These are phyloP conservation scores for Imleria badia DNA, from an alignment of 768 basidiomycete species.

Conservation along the genomic window DNA sequence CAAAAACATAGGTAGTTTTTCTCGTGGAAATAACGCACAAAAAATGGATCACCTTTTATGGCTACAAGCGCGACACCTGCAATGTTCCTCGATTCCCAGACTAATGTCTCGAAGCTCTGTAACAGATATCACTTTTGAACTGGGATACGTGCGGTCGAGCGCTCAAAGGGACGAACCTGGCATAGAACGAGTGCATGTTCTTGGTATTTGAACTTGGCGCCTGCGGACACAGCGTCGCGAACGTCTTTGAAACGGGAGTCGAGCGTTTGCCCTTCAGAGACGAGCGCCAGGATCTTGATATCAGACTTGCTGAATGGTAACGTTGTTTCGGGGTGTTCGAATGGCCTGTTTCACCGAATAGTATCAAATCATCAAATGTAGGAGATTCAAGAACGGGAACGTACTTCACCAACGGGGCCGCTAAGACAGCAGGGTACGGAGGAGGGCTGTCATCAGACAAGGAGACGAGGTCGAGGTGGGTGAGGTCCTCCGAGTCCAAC, in stretches of 20 bases:
- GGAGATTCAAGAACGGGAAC: not conserved
- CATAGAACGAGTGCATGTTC: constrained; percentile 3
- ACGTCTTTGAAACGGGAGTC: constrained; percentile 14
- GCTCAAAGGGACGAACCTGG: constrained; percentile 3
- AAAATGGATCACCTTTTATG: constrained; percentile 7
- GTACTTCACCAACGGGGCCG: not conserved
- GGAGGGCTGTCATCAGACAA: constrained; percentile 16
- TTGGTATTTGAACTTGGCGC: constrained; percentile 9
- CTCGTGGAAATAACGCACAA: not conserved
- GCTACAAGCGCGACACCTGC: constrained; percentile 16
- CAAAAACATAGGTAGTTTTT: too few species aligned
- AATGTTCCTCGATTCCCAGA: constrained; percentile 21
- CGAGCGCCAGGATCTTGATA: constrained; percentile 3
- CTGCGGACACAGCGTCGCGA: constrained; percentile 3
- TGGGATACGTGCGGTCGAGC: not conserved
- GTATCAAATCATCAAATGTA: not conserved
- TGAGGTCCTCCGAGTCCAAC: too few species aligned
- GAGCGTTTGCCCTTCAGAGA: constrained; percentile 14
- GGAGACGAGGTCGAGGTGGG: too few species aligned
- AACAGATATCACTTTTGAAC: not conserved
- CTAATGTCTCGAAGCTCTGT: constrained; percentile 13
- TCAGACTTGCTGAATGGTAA: constrained; percentile 15
- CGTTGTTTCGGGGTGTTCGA: not conserved
- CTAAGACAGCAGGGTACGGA: constrained; percentile 4
- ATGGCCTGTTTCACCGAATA: not conserved